phyloP scores from a whole-genome alignment of 73 alveolate genomes.

The Paramecium caudatum region DNA sequence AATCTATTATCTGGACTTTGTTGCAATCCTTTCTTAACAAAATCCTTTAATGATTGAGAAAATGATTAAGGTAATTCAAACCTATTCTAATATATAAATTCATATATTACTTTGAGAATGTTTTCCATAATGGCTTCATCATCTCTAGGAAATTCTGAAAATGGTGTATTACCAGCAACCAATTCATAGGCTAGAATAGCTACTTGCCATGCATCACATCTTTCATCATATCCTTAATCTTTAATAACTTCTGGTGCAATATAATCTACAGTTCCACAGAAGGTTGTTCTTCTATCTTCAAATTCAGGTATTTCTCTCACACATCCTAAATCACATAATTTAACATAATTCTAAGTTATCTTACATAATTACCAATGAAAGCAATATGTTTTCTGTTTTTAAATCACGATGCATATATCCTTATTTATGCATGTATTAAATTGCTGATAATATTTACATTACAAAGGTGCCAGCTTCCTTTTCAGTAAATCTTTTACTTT shows the following conservation, averaged over 20 bases:
- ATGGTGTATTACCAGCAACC: slow-evolving; percentile 76
- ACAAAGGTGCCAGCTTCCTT: slow-evolving; percentile 13
- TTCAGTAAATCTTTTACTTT: slow-evolving; percentile 38
- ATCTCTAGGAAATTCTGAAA: slow-evolving; percentile 68
- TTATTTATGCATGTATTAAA: slow-evolving; percentile 85
- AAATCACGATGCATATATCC: slow-evolving; percentile 89
- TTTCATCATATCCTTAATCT: slow-evolving; percentile 87
- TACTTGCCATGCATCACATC: slow-evolving; percentile 92
- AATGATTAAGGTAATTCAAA: slow-evolving; percentile 47
- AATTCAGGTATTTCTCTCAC: slow-evolving; percentile 66
- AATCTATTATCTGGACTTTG: slow-evolving; percentile 62
- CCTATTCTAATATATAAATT: slow-evolving; percentile 68
- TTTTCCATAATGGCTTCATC: slow-evolving; percentile 68
- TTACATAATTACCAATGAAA: slow-evolving; percentile 1
- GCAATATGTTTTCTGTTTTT: slow-evolving; percentile 75
- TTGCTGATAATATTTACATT: slow-evolving; percentile 79
- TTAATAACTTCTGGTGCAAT: slow-evolving; percentile 94
- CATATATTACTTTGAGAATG: background rate
- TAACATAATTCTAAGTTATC: slow-evolving; percentile 58
- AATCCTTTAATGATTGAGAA: slow-evolving; percentile 67
- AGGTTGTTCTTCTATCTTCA: slow-evolving; percentile 83
- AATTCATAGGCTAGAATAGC: slow-evolving; percentile 80
- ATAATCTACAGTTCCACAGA: slow-evolving; percentile 96
- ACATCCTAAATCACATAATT: slow-evolving; percentile 87
- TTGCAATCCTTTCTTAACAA: slow-evolving; percentile 49